phyloP scores from a whole-genome alignment of 176 grass and related monocot species.

The Areca catechu region DNA sequence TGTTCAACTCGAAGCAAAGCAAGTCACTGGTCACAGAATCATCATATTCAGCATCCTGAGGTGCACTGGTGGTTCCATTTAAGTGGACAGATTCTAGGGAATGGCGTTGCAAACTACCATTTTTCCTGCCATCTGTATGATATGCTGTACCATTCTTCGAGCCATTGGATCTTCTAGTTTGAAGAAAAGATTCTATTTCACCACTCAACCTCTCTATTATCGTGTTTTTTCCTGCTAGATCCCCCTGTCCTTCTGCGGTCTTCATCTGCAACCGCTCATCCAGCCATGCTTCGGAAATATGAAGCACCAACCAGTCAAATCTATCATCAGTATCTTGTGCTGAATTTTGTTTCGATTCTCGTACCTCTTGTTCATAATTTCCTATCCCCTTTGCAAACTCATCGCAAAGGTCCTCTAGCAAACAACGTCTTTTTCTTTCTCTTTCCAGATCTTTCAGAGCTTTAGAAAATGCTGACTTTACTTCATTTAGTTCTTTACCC shows the following conservation, averaged over 20 bases:
- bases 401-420: slow-evolving; percentile 77
- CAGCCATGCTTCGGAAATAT: slow-evolving; percentile 88
- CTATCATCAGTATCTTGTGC: slow-evolving; percentile 43
- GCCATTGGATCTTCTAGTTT: slow-evolving; percentile 30
- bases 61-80: slow-evolving; percentile 76
- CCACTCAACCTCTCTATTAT: slow-evolving; percentile 54
- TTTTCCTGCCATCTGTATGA: neutral
- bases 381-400: slow-evolving; percentile 79
- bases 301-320: slow-evolving; percentile 71
- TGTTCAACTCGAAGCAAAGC: slow-evolving; percentile 87
- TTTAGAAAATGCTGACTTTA: slow-evolving; percentile 59
- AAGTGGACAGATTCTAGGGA: slow-evolving; percentile 83
- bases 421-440: slow-evolving; percentile 47
- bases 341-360: slow-evolving; percentile 63
- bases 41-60: slow-evolving; percentile 72
- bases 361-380: slow-evolving; percentile 81
- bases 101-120: slow-evolving; percentile 57
- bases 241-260: slow-evolving; percentile 36
- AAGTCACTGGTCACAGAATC: slow-evolving; percentile 75
- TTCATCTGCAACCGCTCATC: slow-evolving; percentile 92
- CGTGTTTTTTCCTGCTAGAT: slow-evolving; percentile 37
- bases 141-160: slow-evolving; percentile 14
- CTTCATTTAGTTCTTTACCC: slow-evolving; percentile 61
- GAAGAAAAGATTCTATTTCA: slow-evolving; percentile 72
- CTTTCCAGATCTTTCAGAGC: slow-evolving; percentile 68